Evolutionary conservation across 805 yeast genomes (phyloP), one percentile per base, ranked within the genome.

Genomic region (Starmerella floris): DNA sequence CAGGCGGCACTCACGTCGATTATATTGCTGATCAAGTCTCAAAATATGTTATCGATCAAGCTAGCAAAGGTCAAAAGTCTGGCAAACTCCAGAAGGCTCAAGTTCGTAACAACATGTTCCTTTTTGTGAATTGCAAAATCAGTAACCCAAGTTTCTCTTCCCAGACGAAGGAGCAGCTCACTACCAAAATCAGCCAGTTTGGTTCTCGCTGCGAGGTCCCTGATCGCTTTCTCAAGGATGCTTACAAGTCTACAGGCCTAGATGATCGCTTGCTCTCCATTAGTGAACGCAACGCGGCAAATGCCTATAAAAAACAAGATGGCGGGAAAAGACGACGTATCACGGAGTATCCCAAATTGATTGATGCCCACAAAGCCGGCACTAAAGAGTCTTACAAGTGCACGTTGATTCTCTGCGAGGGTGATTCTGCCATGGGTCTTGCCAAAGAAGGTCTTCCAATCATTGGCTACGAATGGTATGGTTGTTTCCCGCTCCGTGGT

Each of bases 121-220:
- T 91, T 28, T 91, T 91, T 55, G 68, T 91, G 48, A 91, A 91
- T 61, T 84, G 95, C 70, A 68, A 87, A 53, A 77, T 91, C 62
- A 95, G 85, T 58, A 91, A 91, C 54, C 98, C 98, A 0, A 93
- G 97, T 0, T 91, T 91, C 60, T 85, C 96, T 0, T 87, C 97
- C 0, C 98, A 91, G 64, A 91, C 98, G 0, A 91, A 91, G 57
- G 98, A 91, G 60, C 95, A 85, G 58, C 66, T 91, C 55, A 87
- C 95, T 21, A 84, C 97, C 0, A 77, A 91, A 58, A 77, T 77
- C 0, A 69, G 80, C 17, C 93, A 87, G 51, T 91, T 88, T 66
- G 96, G 96, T 23, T 83, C 95, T 9, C 79, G 66, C 65, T 81
- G 74, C 58, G 76, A 70, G n/a, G 68, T 91, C 5, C 72, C 83